Conservation (phyloP, 2,329 filamentous ascomycete species). For the Cercospora brassicicola region DNA sequence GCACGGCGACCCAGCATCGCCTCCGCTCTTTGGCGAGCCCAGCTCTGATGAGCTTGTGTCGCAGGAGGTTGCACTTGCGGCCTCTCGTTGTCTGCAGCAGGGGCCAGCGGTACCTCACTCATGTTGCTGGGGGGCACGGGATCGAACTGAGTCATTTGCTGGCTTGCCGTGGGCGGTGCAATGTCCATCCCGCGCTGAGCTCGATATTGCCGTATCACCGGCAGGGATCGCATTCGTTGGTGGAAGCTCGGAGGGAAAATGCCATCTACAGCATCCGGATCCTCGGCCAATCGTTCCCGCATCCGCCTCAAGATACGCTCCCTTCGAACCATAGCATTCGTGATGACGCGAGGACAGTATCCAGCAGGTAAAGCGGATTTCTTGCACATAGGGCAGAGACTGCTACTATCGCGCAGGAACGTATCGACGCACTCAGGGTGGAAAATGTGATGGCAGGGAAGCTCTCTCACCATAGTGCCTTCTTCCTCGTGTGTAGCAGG, state of each 20-base stretch:
- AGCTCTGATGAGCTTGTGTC: conserved; percentile 42
- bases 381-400: conserved; percentile 89
- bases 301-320: conserved; percentile 68
- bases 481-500: conserved; percentile 22
- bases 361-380: conserved; percentile 72
- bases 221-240: conserved; percentile 15
- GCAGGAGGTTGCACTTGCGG: conserved; percentile 20
- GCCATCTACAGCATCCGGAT: conserved; percentile 15
- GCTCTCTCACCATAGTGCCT: conserved; percentile 70
- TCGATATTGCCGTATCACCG: conserved; percentile 18
- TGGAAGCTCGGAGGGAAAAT: conserved; percentile 13
- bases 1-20: conserved; percentile 42
- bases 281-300: conserved; percentile 48
- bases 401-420: conserved; percentile 75
- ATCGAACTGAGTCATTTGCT: conserved; percentile 26
- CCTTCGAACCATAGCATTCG: conserved; percentile 81
- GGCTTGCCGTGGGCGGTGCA: conserved; percentile 15
- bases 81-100: background rate
- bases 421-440: conserved; percentile 89
- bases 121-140: conserved; percentile 1
- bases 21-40: conserved; percentile 49
- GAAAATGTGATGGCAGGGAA: conserved; percentile 90
- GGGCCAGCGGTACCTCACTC: background rate
- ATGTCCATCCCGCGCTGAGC: conserved; percentile 13
- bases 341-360: conserved; percentile 60